These are phyloP conservation scores for Phytopythium litorale DNA, from an alignment of 352 stramenopile species.

Conservation along the genomic window DNA sequence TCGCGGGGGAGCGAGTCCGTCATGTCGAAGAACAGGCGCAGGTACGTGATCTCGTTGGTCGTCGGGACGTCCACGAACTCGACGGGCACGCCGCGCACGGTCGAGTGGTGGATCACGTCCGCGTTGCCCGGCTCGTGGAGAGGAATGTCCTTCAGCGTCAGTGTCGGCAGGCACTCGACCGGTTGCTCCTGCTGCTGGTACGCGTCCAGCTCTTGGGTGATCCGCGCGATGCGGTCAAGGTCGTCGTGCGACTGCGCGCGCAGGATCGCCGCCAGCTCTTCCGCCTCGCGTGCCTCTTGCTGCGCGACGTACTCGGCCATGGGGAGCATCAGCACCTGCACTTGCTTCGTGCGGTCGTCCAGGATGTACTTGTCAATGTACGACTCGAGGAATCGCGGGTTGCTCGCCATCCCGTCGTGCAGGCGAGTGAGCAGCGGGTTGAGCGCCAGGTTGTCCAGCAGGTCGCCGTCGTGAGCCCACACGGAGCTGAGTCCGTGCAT, in stretches of 20 bases:
- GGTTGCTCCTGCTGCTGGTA: conserved; percentile 65
- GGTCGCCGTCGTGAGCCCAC: conserved; percentile 66
- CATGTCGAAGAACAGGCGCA: conserved; percentile 70
- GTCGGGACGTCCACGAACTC: conserved; percentile 72
- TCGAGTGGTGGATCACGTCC: conserved; percentile 40
- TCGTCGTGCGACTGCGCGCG: conserved; percentile 45
- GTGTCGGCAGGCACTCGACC: conserved; percentile 69
- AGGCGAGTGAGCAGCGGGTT: conserved; percentile 63
- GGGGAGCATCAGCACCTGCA: conserved; percentile 76
- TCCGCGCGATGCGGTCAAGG: conserved; percentile 47
- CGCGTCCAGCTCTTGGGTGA: conserved; percentile 41
- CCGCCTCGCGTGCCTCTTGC: conserved; percentile 42
- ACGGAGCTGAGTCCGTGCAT: conserved; percentile 70
- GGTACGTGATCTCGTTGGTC: conserved; percentile 82
- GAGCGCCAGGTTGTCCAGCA: conserved; percentile 62
- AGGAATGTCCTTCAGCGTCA: conserved; percentile 70
- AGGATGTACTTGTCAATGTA: conserved; percentile 57
- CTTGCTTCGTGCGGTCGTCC: conserved; percentile 39
- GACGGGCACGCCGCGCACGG: conserved; percentile 19
- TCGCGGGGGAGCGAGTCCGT: conserved; percentile 37
- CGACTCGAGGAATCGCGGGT: conserved; percentile 66
- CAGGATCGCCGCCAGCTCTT: conserved; percentile 40
- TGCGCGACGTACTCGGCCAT: conserved; percentile 54
- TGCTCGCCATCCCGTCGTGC: conserved; percentile 47
- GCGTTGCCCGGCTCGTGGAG: conserved; percentile 37